Evolutionary conservation across 345 rosid genomes (phyloP).

Genomic region (Eucalyptus pumila): DNA sequence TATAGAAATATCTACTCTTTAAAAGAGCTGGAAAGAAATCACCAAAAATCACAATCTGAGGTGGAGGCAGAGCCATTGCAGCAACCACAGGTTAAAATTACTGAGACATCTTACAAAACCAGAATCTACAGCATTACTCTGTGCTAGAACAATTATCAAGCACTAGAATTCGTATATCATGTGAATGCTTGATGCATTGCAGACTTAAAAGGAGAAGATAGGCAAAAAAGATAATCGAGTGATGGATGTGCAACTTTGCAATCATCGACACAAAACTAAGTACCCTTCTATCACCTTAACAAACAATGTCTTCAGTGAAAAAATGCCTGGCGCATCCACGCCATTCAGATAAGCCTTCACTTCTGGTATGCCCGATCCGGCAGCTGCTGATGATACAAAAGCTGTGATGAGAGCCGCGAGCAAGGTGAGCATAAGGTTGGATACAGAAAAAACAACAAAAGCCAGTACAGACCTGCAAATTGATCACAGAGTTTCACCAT

Average conservation of each 20-base stretch:
- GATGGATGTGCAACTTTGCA: background rate
- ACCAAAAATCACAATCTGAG: background rate
- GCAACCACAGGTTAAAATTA: background rate
- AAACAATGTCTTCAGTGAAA: slow-evolving; percentile 53
- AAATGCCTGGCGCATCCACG: slow-evolving; percentile 76
- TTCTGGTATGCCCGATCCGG: slow-evolving; percentile 98
- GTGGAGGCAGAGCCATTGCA: background rate
- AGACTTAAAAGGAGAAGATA: background rate
- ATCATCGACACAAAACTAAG: background rate
- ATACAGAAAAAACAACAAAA: slow-evolving; percentile 51
- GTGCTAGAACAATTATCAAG: background rate
- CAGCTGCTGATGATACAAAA: slow-evolving; percentile 63
- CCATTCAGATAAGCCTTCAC: slow-evolving; percentile 92
- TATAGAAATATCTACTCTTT: background rate
- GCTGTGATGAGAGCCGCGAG: slow-evolving; percentile 59
- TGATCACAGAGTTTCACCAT: background rate
- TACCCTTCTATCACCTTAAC: slow-evolving; percentile 35
- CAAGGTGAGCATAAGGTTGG: slow-evolving; percentile 60
- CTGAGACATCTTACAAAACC: background rate
- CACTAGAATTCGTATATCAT: background rate
- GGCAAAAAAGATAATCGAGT: background rate
- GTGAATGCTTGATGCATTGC: background rate
- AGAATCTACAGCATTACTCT: background rate
- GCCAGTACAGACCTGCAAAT: slow-evolving; percentile 49
- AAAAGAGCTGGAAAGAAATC: background rate